Conservation (phyloP, 352 stramenopile genomes). For the Blastocystis sp. region DNA sequence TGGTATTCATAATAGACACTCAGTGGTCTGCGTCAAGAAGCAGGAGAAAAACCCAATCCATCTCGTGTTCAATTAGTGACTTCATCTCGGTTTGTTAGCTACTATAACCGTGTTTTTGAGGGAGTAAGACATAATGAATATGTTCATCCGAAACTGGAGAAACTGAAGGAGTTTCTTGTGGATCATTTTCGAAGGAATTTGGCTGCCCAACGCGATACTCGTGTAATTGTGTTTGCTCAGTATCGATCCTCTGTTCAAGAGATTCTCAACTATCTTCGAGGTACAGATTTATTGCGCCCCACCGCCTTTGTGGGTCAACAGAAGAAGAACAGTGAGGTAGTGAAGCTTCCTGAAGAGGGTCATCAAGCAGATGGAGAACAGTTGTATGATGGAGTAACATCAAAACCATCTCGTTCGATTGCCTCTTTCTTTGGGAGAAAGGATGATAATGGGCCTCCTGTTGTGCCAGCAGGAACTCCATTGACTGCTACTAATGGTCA, state of each 20-base stretch:
- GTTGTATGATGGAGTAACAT: not conserved
- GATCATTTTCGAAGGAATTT: conserved; percentile 72
- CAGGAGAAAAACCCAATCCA: conserved; percentile 5
- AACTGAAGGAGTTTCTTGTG: conserved; percentile 71
- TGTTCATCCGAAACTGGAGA: conserved; percentile 75
- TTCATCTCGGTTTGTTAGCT: conserved; percentile 14
- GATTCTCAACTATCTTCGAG: conserved; percentile 72
- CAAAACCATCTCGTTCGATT: not conserved
- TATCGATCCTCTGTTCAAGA: conserved; percentile 85
- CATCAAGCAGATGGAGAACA: not conserved
- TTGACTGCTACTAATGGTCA: conserved; percentile 70
- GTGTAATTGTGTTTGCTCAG: conserved; percentile 94
- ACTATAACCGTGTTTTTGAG: conserved; percentile 37
- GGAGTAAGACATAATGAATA: conserved; percentile 19
- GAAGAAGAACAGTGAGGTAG: conserved; percentile 48
- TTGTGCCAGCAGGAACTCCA: not conserved
- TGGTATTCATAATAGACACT: conserved; percentile 24
- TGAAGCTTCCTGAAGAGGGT: not conserved
- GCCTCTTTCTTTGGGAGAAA: not conserved
- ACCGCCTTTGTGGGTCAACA: conserved; percentile 85
- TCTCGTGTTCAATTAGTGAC: not conserved
- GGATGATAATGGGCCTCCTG: not conserved
- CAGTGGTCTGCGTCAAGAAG: not conserved
- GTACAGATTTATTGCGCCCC: conserved; percentile 62
- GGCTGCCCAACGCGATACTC: conserved; percentile 69